Evolutionary conservation across 176 grass and related monocot genomes (phyloP).

Genomic region (Rhynchospora tenuis): DNA sequence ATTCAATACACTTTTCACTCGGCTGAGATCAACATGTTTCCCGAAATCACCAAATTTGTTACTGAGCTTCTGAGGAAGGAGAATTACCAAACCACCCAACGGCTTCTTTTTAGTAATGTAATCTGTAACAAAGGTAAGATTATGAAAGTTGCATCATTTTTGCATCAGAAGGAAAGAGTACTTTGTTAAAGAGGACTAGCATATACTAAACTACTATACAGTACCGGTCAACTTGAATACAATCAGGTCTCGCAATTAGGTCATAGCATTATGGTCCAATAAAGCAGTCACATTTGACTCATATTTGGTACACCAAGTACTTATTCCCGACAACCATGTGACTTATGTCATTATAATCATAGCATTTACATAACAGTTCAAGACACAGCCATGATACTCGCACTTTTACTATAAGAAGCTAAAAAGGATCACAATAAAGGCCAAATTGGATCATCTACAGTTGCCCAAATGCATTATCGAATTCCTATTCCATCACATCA

Average conservation of each 20-base stretch:
- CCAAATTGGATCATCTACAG: neutral
- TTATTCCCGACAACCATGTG: neutral
- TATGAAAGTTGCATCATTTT: neutral
- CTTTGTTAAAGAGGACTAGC: neutral
- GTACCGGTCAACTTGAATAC: neutral
- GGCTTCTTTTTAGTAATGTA: slow-evolving; percentile 68
- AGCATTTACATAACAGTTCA: neutral
- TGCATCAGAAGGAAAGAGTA: neutral
- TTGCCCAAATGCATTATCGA: too few relatives aligned
- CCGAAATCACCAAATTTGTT: slow-evolving; percentile 25
- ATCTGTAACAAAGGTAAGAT: slow-evolving; percentile 34
- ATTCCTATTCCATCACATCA: too few relatives aligned
- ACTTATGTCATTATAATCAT: neutral
- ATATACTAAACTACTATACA: neutral
- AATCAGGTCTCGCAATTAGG: too few relatives aligned
- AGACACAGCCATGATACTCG: too few relatives aligned
- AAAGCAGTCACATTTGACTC: too few relatives aligned
- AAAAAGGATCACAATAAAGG: neutral
- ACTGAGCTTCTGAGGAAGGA: slow-evolving; percentile 59
- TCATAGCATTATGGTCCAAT: too few relatives aligned
- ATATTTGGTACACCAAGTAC: neutral
- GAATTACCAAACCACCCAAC: slow-evolving; percentile 79
- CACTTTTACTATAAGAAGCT: neutral
- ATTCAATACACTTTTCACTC: slow-evolving; percentile 38
- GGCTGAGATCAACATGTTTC: slow-evolving; percentile 23